These are phyloP conservation scores for Pythium coloratum DNA, from an alignment of 352 stramenopile species.

Conservation along the genomic window DNA sequence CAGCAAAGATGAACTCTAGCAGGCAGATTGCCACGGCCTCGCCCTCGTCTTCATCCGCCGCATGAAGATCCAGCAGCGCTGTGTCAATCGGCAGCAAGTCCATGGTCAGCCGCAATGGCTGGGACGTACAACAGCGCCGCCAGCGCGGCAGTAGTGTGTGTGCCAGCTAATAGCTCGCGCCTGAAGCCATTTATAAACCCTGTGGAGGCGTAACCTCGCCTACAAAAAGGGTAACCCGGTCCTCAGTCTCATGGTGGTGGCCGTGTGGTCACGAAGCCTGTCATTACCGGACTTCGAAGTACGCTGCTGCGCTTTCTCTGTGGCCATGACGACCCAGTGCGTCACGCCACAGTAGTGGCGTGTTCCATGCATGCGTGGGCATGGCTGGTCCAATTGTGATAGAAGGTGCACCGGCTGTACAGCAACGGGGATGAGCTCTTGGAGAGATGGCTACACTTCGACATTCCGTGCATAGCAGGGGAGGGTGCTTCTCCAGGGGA, in stretches of 20 bases:
- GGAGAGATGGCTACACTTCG: conserved; percentile 16
- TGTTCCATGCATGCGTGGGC: background rate
- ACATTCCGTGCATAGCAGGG: background rate
- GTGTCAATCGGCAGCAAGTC: conserved; percentile 37
- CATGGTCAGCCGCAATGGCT: conserved; percentile 6
- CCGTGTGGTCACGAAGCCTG: background rate
- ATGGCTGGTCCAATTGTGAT: conserved; percentile 3
- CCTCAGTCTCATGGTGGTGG: background rate
- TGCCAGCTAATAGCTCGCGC: background rate
- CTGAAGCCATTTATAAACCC: conserved; percentile 1
- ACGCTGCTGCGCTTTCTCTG: background rate
- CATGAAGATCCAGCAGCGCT: conserved; percentile 32
- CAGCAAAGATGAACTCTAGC: conserved; percentile 52
- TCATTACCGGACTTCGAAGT: background rate
- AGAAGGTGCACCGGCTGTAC: conserved; percentile 8
- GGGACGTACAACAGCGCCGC: background rate
- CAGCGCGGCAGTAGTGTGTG: background rate
- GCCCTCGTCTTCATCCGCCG: conserved; percentile 50
- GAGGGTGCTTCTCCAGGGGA: background rate
- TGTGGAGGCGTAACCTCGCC: background rate
- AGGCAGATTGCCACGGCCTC: conserved; percentile 51
- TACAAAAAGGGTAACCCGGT: background rate
- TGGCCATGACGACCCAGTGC: background rate
- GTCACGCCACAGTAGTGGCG: too few species aligned
- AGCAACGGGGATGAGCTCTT: conserved; percentile 6